A percentile compares a stretch with the other conserved stretches of the same genome.
These are phyloP conservation scores for Ophiocordyceps polyrhachis-furcata DNA, from an alignment of 2,329 filamentous ascomycete species.

Conservation along the genomic window DNA sequence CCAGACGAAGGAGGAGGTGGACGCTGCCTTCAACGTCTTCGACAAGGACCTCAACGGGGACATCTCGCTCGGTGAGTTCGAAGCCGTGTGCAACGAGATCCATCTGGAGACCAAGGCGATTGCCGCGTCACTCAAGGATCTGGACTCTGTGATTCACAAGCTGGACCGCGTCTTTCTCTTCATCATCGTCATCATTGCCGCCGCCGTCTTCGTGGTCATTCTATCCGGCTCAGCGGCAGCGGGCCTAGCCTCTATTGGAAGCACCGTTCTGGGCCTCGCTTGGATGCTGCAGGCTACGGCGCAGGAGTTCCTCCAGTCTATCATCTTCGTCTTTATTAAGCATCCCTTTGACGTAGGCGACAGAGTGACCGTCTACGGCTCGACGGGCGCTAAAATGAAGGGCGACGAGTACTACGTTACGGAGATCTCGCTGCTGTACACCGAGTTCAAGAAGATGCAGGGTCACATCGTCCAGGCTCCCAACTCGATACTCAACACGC, in stretches of 20 bases:
- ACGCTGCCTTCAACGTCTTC: constrained; percentile 79
- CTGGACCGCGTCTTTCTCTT: constrained; percentile 80
- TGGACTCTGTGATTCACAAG: constrained; percentile 84
- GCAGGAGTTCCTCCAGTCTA: constrained; percentile 83
- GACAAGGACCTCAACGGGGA: constrained; percentile 95
- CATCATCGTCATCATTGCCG: constrained; percentile 60
- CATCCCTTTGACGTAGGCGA: constrained; percentile 95
- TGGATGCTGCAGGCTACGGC: constrained; percentile 89
- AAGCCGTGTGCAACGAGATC: constrained; percentile 84
- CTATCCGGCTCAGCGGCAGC: constrained; percentile 82
- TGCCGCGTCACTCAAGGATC: constrained; percentile 80
- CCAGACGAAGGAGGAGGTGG: constrained; percentile 65
- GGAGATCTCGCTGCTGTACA: constrained; percentile 81
- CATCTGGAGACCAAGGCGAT: constrained; percentile 91
- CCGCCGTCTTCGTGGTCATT: constrained; percentile 76
- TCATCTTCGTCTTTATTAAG: constrained; percentile 93
- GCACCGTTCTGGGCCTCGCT: constrained; percentile 69
- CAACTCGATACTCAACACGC: constrained; percentile 78
- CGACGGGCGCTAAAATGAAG: constrained; percentile 55
- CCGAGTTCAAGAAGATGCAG: constrained; percentile 98
- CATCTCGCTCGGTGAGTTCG: constrained; percentile 87
- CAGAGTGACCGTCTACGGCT: constrained; percentile 79
- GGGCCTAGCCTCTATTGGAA: constrained; percentile 77
- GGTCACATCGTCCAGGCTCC: constrained; percentile 91
- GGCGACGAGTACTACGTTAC: constrained; percentile 96